phyloP scores from a whole-genome alignment of 768 basidiomycete species.

The Trametes elegans region DNA sequence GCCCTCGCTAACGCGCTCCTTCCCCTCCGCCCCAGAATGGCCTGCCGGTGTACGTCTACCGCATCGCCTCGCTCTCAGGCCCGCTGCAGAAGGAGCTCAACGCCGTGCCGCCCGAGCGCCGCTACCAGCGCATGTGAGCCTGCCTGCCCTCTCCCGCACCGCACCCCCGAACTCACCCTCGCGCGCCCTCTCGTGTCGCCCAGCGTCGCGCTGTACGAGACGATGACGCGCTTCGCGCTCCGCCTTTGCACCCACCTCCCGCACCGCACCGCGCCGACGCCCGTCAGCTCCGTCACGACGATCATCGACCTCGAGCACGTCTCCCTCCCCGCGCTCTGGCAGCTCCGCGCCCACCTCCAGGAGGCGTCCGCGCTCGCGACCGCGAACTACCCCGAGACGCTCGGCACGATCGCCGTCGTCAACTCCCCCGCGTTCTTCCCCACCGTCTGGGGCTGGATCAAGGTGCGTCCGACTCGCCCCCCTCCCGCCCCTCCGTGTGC shows the following conservation, averaged over 20 bases:
- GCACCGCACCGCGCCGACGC: slow-evolving; percentile 46
- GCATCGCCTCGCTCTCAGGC: slow-evolving; percentile 55
- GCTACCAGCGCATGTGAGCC: slow-evolving; percentile 70
- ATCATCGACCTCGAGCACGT: slow-evolving; percentile 74
- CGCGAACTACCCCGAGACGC: slow-evolving; percentile 80
- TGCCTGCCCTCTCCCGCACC: background rate
- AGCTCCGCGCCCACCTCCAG: slow-evolving; percentile 66
- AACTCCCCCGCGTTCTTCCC: slow-evolving; percentile 84
- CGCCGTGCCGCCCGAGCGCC: slow-evolving; percentile 47
- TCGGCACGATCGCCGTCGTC: slow-evolving; percentile 64
- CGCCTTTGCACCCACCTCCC: slow-evolving; percentile 63
- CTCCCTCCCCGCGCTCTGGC: slow-evolving; percentile 66
- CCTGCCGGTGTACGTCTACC: slow-evolving; percentile 74
- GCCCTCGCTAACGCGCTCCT: too few species aligned
- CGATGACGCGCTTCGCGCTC: slow-evolving; percentile 62
- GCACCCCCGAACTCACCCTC: background rate
- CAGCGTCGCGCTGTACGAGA: slow-evolving; percentile 66
- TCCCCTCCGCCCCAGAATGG: slow-evolving; percentile 45
- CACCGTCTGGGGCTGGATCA: slow-evolving; percentile 83
- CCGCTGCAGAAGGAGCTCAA: slow-evolving; percentile 60
- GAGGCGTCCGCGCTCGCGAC: slow-evolving; percentile 74
- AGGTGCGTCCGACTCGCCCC: slow-evolving; percentile 44
- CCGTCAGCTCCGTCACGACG: slow-evolving; percentile 58
- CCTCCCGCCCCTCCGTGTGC: too few species aligned
- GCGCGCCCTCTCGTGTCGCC: background rate